Evolutionary conservation across 2,329 filamentous ascomycete genomes (phyloP), one percentile per base, ranked within the genome.

Genomic region (Aspergillus arachidicola): DNA sequence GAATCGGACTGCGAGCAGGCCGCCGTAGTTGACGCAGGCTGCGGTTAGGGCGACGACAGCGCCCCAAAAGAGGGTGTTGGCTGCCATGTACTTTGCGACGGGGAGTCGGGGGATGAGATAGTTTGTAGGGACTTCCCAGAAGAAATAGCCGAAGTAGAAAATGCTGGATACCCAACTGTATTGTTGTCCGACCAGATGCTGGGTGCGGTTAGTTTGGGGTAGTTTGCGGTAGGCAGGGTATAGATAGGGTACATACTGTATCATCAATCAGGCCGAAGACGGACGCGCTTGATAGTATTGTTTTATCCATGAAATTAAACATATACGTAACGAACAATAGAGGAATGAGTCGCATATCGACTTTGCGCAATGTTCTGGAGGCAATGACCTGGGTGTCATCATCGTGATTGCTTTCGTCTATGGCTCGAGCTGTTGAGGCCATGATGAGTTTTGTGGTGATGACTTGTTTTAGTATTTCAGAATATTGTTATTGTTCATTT

Each of bases 291-390:
- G 84, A 85, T 1, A 87, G 71, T 61, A 85, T 85, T 0, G 82
- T 82, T 70, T 89, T 89, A 72, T 89, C 86, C 79, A 88, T 86
- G 62, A 87, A 88, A 68, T 87, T 86, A 65, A 88, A 72, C 76
- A 84, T 83, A 69, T 88, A 88, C 0, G 83, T 86, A 48, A 83
- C 66, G 64, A 87, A 87, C 11, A 88, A 73, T 12, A 88, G 74
- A 0, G 86, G 85, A 6, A 89, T 82, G 11, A 89, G 75, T 14
- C 77, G 76, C 66, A 74, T 76, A 70, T 89, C 87, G 63, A 89
- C 87, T 72, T 87, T 87, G 30, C 80, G 77, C 57, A 88, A 62
- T 4, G 87, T 80, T 9, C 71, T 36, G 26, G 56, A 48, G 48
- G 48, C 48, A 36, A 59, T 53, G 16, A 11, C 43, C 57, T 45